Evolutionary conservation across 2,329 filamentous ascomycete species (phyloP).

Genomic region (Juglanconis sp.): DNA sequence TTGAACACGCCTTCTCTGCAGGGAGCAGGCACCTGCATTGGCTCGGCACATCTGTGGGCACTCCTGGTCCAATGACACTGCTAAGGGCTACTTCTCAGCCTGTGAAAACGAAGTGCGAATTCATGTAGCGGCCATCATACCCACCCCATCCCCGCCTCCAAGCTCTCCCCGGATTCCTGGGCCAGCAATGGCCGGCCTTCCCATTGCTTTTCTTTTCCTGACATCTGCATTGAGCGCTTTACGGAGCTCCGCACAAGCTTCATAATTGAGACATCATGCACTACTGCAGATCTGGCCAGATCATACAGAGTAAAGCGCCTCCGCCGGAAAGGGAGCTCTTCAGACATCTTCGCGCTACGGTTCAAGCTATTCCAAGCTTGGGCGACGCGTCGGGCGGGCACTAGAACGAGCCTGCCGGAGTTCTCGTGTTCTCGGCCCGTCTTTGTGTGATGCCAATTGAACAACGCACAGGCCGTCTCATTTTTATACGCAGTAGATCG

Average conservation of each 20-base stretch:
- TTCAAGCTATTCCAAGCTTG: neutral
- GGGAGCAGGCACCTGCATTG: constrained; percentile 6
- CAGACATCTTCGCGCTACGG: neutral
- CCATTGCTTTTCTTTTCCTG: neutral
- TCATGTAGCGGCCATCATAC: no score
- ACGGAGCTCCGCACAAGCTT: neutral
- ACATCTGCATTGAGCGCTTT: neutral
- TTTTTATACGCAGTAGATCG: no score
- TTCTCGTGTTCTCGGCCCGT: neutral
- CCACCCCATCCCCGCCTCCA: neutral
- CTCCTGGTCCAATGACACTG: neutral
- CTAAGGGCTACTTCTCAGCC: neutral
- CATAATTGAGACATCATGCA: neutral
- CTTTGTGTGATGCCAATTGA: neutral
- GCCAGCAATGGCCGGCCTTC: neutral
- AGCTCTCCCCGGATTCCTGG: neutral
- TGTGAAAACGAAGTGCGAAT: no score
- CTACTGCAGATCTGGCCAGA: neutral
- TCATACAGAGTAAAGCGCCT: no score
- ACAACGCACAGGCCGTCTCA: no score
- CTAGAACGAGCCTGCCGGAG: neutral
- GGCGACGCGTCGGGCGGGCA: neutral
- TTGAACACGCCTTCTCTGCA: constrained; percentile 12
- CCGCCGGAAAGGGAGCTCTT: neutral
- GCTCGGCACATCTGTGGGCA: neutral